phyloP scores from a whole-genome alignment of 169 alveolate genomes.

The Theileria parva region DNA sequence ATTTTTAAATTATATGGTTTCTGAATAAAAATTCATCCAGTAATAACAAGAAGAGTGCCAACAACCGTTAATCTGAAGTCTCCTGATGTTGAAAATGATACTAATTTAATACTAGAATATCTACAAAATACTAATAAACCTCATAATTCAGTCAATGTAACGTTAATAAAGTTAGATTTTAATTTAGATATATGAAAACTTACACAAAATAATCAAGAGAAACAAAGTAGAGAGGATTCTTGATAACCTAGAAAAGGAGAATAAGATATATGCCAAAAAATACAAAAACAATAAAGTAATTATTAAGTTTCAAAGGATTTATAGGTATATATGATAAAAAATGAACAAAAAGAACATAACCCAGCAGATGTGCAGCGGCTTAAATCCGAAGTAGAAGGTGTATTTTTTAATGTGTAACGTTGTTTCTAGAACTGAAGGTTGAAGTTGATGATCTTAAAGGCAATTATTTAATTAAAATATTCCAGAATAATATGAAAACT shows the following conservation, averaged over 20 bases:
- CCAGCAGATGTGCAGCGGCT: not conserved
- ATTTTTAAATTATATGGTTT: not conserved
- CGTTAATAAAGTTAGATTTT: not conserved
- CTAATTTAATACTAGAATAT: not conserved
- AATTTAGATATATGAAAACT: not conserved
- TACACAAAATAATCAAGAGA: not conserved
- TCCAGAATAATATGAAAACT: not conserved
- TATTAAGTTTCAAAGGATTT: not conserved
- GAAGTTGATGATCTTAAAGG: not conserved
- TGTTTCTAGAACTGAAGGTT: not conserved
- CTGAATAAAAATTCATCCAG: not conserved
- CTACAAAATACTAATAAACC: not conserved
- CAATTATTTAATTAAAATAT: not conserved
- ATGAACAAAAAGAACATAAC: not conserved
- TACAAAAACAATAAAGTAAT: not conserved
- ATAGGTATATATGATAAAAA: constrained; percentile 2
- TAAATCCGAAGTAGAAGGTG: not conserved
- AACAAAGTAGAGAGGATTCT: not conserved
- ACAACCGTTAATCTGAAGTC: not conserved
- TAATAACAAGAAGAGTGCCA: not conserved
- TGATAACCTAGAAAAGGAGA: not conserved
- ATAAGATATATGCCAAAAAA: not conserved
- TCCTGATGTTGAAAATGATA: not conserved
- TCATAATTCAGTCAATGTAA: not conserved
- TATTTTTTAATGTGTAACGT: not conserved